These are phyloP conservation scores for Pichia sp. DNA, from an alignment of 1,139 yeast species.

Conservation along the genomic window DNA sequence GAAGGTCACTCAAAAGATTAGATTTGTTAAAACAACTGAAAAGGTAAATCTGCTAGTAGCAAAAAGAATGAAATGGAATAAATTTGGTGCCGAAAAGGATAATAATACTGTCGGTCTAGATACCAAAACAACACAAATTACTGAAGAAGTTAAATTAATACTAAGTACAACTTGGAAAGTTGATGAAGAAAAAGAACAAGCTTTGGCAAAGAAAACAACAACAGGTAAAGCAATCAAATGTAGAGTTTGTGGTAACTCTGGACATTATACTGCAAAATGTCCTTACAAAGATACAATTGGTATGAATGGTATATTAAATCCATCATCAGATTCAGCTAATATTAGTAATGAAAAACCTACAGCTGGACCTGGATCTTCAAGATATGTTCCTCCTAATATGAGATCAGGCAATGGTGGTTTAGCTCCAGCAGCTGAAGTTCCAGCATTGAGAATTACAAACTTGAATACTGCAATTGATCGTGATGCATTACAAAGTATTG, in stretches of 20 bases:
- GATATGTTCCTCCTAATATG: slow-evolving; percentile 74
- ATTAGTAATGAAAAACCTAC: slow-evolving; percentile 20
- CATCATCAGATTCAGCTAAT: slow-evolving; percentile 24
- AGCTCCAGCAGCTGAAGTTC: slow-evolving; percentile 52
- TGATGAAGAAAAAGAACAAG: slow-evolving; percentile 55
- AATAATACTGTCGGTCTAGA: slow-evolving; percentile 76
- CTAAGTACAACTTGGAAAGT: slow-evolving; percentile 66
- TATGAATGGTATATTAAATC: slow-evolving; percentile 29
- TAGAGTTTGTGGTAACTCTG: slow-evolving; percentile 86
- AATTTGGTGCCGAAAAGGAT: slow-evolving; percentile 78
- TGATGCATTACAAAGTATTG: slow-evolving; percentile 66
- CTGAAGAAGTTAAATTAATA: slow-evolving; percentile 63
- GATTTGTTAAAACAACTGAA: slow-evolving; percentile 70
- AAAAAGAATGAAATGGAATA: slow-evolving; percentile 63
- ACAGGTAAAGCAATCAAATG: slow-evolving; percentile 44
- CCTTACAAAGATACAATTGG: slow-evolving; percentile 92
- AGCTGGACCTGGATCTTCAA: slow-evolving; percentile 18
- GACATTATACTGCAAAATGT: slow-evolving; percentile 92
- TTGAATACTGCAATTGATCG: slow-evolving; percentile 48
- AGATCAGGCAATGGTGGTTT: slow-evolving; percentile 38
- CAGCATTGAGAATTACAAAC: slow-evolving; percentile 88
- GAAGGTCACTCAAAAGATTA: slow-evolving; percentile 79
- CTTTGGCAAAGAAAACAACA: slow-evolving; percentile 37
- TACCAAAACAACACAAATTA: slow-evolving; percentile 79
- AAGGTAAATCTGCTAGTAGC: slow-evolving; percentile 76